Base-by-base conservation (phyloP, 83 land plant species). In the Thuja plicata region DNA sequence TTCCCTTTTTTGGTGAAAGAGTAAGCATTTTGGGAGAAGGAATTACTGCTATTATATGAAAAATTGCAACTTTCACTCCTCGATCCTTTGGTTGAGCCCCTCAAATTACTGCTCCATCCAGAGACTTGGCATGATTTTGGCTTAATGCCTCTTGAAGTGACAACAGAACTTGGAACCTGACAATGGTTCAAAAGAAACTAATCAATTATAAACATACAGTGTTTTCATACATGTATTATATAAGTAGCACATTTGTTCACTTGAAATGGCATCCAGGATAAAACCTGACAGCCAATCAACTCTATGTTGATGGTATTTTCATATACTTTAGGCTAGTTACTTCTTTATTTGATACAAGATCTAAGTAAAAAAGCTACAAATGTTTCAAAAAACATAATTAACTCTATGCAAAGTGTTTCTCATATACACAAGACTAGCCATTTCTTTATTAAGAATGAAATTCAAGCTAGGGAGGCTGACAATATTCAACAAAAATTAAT, bases 41-140 rank as follows among this genome's bases (percentile, higher is more conserved):
- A 85, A 9, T 74, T 84, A 46, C 38, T 83, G 15, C 80, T 88
- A 11, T 93, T 92, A 35, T 57, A 89, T 88, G 90, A 78, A 79
- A 94, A 93, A n/a, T 89, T 93, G 74, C 93, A 94, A 73, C 89
- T 91, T 74, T 89, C 88, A 30, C 89, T 89, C 85, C 45, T 76
- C 21, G 88, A 43, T 84, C 92, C 90, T 87, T 89, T 77, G 13
- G 91, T 66, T 21, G 77, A 89, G 34, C 77, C 52, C 27, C 71
- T 62, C 45, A 87, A 85, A 16, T 21, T 40, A 38, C 60, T 52
- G 40, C 66, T 85, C 86, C 54, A 54, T 85, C 86, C 86, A 85
- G 40, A 52, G 17, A 35, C 16, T 52, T 85, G 62, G 62, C 86
- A 85, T 8, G 86, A 54, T 37, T 85, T 85, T 85, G 86, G 38